phyloP scores from a whole-genome alignment of 2,329 filamentous ascomycete species.

The Hortaea werneckii region DNA sequence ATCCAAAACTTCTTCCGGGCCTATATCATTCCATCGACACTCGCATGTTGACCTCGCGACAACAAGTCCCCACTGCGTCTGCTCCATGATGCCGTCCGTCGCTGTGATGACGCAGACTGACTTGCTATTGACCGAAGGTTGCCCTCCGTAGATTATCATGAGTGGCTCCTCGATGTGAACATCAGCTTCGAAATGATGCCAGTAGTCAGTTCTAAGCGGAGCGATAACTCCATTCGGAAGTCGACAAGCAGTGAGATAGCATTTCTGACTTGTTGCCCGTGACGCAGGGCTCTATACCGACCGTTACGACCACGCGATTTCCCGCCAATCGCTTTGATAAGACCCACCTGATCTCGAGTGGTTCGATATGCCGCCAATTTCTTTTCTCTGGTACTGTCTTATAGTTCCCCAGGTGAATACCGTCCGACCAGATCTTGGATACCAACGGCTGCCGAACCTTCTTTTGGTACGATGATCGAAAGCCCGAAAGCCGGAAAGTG shows the following conservation, averaged over 20 bases:
- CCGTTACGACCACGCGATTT: no score
- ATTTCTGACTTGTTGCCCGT: no score
- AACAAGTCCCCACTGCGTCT: not conserved
- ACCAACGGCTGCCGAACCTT: no score
- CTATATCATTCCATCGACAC: not conserved
- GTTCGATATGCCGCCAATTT: no score
- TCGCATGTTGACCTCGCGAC: not conserved
- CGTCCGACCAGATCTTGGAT: no score
- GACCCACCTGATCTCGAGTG: no score
- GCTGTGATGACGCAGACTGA: conserved; percentile 12
- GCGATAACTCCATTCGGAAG: conserved; percentile 29
- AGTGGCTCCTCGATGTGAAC: conserved; percentile 9
- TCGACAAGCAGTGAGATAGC: no score
- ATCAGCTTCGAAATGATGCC: not conserved
- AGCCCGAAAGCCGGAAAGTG: conserved; percentile 22
- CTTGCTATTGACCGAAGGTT: conserved; percentile 16
- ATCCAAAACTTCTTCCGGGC: not conserved
- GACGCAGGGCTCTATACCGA: no score
- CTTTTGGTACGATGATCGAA: no score
- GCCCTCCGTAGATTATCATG: conserved; percentile 18
- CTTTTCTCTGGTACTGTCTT: no score
- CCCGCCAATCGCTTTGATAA: no score
- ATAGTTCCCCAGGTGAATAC: no score
- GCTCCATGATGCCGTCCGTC: not conserved
- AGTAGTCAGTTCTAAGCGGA: conserved; percentile 30